A percentile compares a stretch with the other conserved stretches of the same genome.
Conservation (phyloP, 2,329 filamentous ascomycete genomes). For the Chaetomium globosum region DNA sequence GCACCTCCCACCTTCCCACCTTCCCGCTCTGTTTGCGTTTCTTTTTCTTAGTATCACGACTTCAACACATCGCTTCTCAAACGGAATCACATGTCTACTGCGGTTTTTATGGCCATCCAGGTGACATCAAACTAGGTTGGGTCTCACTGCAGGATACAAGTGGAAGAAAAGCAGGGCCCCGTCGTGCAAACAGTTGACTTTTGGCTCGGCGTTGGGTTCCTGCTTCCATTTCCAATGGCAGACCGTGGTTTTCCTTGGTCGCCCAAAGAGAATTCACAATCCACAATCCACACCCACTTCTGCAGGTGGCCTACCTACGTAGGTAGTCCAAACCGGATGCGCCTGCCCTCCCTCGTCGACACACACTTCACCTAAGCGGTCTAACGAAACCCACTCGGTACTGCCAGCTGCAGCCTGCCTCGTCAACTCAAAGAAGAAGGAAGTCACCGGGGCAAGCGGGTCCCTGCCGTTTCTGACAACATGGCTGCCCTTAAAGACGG, state of each 20-base stretch:
- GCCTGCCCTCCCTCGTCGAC: conserved; percentile 13
- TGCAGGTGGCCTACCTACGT: background rate
- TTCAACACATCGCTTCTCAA: background rate
- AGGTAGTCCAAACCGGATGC: background rate
- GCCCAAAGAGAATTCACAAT: conserved; percentile 19
- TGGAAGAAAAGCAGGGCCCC: conserved; percentile 18
- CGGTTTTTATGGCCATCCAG: background rate
- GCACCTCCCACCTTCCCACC: background rate
- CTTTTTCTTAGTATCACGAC: background rate
- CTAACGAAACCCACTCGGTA: background rate
- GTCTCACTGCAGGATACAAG: conserved; percentile 31
- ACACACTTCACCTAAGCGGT: background rate
- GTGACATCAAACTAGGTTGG: conserved; percentile 27
- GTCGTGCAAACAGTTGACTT: conserved; percentile 22
- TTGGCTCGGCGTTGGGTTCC: background rate
- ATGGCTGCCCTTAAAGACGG: conserved; percentile 21
- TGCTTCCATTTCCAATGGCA: conserved; percentile 15
- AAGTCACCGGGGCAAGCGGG: conserved; percentile 11
- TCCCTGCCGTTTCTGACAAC: conserved; percentile 16
- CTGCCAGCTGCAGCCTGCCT: conserved; percentile 3
- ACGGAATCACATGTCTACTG: background rate
- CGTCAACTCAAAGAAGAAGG: conserved; percentile 15
- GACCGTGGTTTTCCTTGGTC: conserved; percentile 9
- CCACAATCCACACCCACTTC: conserved; percentile 16
- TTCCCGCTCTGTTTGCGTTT: background rate